phyloP scores from a whole-genome alignment of 495 filamentous ascomycete genomes.

The Glarea lozoyensis region DNA sequence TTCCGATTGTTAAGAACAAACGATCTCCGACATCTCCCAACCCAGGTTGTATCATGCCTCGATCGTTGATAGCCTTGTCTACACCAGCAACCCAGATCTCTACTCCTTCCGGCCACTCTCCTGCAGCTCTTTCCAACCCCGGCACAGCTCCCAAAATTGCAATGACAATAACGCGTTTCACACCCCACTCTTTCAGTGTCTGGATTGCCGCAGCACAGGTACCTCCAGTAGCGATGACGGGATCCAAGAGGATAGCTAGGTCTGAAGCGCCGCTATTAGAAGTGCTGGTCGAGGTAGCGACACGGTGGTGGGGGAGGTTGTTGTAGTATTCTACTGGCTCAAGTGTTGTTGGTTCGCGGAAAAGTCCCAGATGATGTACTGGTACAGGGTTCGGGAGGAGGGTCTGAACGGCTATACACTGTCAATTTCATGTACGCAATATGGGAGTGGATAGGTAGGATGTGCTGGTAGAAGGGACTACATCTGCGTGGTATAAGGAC shows the following conservation, averaged over 20 bases:
- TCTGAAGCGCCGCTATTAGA: slow-evolving; percentile 37
- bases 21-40: slow-evolving; percentile 89
- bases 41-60: slow-evolving; percentile 87
- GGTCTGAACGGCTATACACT: slow-evolving; percentile 57
- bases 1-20: slow-evolving; percentile 87
- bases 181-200: slow-evolving; percentile 84
- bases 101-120: slow-evolving; percentile 63
- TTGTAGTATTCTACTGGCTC: slow-evolving; percentile 97
- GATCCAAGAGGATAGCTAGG: slow-evolving; percentile 80
- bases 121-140: slow-evolving; percentile 59
- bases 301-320: slow-evolving; percentile 74
- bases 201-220: slow-evolving; percentile 86
- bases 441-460: slow-evolving; percentile 1
- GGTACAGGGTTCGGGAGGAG: slow-evolving; percentile 75
- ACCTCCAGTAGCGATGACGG: slow-evolving; percentile 87
- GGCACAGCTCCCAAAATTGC: slow-evolving; percentile 60
- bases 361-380: slow-evolving; percentile 89
- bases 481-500: not conserved
- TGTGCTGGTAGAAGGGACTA: not conserved
- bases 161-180: slow-evolving; percentile 69
- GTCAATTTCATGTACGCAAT: slow-evolving; percentile 7
- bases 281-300: slow-evolving; percentile 29
- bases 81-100: slow-evolving; percentile 79
- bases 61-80: slow-evolving; percentile 59
- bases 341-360: slow-evolving; percentile 75